These are phyloP conservation scores for Gnomoniopsis smithogilvyi DNA, from an alignment of 2,329 filamentous ascomycete genomes.

Conservation along the genomic window DNA sequence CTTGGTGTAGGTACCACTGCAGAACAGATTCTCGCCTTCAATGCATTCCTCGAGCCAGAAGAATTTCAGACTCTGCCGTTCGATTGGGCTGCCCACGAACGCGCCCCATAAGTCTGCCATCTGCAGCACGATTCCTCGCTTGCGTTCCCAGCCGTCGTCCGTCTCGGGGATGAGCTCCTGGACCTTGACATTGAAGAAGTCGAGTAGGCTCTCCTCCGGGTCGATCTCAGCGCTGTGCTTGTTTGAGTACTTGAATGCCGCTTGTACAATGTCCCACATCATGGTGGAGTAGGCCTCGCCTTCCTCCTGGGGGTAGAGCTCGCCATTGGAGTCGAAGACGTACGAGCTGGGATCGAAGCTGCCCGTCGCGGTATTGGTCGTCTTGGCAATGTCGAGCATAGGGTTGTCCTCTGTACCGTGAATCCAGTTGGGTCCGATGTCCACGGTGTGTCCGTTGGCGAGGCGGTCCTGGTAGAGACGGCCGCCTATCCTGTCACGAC, in stretches of 20 bases:
- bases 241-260: slow-evolving; percentile 66
- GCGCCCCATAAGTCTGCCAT: slow-evolving; percentile 66
- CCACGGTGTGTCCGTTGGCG: slow-evolving; percentile 46
- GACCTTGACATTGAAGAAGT: slow-evolving; percentile 50
- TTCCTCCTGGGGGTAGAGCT: slow-evolving; percentile 43
- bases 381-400: slow-evolving; percentile 62
- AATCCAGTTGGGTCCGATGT: slow-evolving; percentile 75
- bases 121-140: slow-evolving; percentile 44
- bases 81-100: slow-evolving; percentile 64
- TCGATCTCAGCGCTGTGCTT: slow-evolving; percentile 47
- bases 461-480: slow-evolving; percentile 53
- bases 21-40: slow-evolving; percentile 64
- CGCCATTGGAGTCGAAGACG: slow-evolving; percentile 55
- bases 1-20: slow-evolving; percentile 56
- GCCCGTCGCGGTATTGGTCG: slow-evolving; percentile 51
- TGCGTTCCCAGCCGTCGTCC: slow-evolving; percentile 35
- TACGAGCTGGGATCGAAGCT: slow-evolving; percentile 50
- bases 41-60: slow-evolving; percentile 79
- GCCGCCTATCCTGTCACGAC: slow-evolving; percentile 63
- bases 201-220: slow-evolving; percentile 44
- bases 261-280: slow-evolving; percentile 66
- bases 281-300: slow-evolving; percentile 46
- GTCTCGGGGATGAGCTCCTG: slow-evolving; percentile 43
- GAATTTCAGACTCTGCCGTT: slow-evolving; percentile 67
- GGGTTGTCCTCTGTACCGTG: slow-evolving; percentile 71